Base-by-base conservation (phyloP, 164 flowering plant species). In the grape (Vitis vinifera) region DNA sequence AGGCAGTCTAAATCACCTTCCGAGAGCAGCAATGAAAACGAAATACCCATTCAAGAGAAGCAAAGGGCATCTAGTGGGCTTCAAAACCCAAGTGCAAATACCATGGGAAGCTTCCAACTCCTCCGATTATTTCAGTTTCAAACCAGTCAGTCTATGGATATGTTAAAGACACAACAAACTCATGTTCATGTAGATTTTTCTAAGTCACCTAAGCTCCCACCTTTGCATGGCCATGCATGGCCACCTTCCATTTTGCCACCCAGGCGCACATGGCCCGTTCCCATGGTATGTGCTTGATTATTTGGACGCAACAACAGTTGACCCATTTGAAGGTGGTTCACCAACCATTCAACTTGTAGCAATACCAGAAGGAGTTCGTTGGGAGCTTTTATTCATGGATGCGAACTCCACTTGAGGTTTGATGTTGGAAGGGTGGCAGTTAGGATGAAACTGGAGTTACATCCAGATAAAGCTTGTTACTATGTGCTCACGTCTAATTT, bases 371-470 rank as follows among this genome's bases (percentile, higher is more conserved):
- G 19, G 19, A 61, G 83, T 59, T 69, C 84, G 13, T 83, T 84
- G 75, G 90, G 87, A 52, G 89, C 96, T 62, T 84, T 90, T 63
- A 87, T 89, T 68, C 89, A 90, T 80, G 95, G 93, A 48, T 92
- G 95, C 70, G 77, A 79, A 48, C 78, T 87, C 9, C 80, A 89
- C 69, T 80, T 89, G 1, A 82, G 87, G 75, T 76, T 78, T 68
- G 95, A 87, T 59, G 77, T 90, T n/a, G 96, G 84, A 15, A 86
- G 87, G 76, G 58, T 68, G n/a, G 92, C 83, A 12, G 76, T 78
- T 0, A 82, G 47, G 75, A 83, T 71, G 75, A 84, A 89, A 90
- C 78, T 85, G 5, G 83, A 83, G 63, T 55, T 86, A 71, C 78
- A 89, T 59, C 90, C 88, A 65, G 79, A 80, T 68, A 75, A 78